phyloP scores from a whole-genome alignment of 306 rosid species.

The Crotalaria pallida region DNA sequence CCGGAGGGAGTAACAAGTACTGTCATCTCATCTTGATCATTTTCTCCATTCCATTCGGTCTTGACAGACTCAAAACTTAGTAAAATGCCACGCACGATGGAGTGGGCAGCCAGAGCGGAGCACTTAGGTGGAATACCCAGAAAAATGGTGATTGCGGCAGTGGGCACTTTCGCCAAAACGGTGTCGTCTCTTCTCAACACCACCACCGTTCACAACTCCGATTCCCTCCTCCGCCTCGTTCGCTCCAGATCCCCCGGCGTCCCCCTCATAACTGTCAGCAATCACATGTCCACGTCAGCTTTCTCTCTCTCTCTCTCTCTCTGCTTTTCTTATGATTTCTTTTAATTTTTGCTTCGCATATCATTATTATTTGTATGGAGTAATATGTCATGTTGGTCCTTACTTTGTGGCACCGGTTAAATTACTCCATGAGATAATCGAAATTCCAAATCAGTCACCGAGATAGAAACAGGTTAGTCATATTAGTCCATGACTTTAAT shows the following conservation, averaged over 20 bases:
- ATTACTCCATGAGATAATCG: no score
- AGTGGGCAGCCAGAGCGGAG: constrained; percentile 63
- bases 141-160: constrained; percentile 46
- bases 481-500: no score
- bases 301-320: no score
- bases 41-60: no score
- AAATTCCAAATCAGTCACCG: no score
- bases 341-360: neutral
- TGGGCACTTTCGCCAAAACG: constrained; percentile 62
- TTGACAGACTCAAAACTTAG: neutral
- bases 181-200: constrained; percentile 58
- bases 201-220: constrained; percentile 66
- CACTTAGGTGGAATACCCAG: constrained; percentile 65
- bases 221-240: constrained; percentile 61
- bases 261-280: constrained; percentile 88
- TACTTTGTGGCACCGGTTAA: no score
- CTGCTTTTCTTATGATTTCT: neutral
- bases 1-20: no score
- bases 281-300: constrained; percentile 85
- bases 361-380: neutral
- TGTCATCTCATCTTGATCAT: no score
- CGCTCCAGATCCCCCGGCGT: constrained; percentile 67
- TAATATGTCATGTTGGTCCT: no score
- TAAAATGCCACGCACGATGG: constrained; percentile 54
- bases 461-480: no score